phyloP scores from a whole-genome alignment of 345 rosid genomes.

The Garcia nutans region DNA sequence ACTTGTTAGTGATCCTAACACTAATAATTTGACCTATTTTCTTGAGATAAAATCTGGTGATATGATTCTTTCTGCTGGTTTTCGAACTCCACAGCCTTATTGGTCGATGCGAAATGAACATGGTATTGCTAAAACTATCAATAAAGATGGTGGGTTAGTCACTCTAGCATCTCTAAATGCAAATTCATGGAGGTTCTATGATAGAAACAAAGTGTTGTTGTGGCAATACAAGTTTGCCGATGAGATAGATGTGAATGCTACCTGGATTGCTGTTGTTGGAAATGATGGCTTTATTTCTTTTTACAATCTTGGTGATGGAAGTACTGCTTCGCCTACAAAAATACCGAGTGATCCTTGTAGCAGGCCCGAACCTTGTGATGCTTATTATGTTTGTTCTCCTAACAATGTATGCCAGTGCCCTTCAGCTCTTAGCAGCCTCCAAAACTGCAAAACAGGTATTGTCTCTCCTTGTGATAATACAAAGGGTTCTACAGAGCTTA shows the following conservation, averaged over 20 bases:
- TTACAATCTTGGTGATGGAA: constrained; percentile 38
- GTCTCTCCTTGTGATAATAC: constrained; percentile 51
- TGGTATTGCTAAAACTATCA: constrained; percentile 27
- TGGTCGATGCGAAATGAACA: constrained; percentile 69
- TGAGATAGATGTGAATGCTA: constrained; percentile 40
- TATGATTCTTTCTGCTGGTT: constrained; percentile 62
- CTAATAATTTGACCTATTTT: constrained; percentile 53
- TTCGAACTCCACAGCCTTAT: constrained; percentile 62
- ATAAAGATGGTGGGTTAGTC: constrained; percentile 47
- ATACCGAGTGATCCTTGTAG: constrained; percentile 66
- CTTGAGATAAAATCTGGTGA: constrained; percentile 84
- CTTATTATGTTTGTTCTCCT: constrained; percentile 56
- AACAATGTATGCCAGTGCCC: constrained; percentile 62
- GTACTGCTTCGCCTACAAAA: constrained; percentile 37
- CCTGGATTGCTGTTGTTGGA: constrained; percentile 77
- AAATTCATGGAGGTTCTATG: constrained; percentile 85
- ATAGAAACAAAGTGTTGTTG: constrained; percentile 40
- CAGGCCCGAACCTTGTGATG: constrained; percentile 66
- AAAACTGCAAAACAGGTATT: constrained; percentile 54
- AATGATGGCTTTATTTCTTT: constrained; percentile 64
- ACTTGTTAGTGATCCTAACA: constrained; percentile 51
- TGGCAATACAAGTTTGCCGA: constrained; percentile 55
- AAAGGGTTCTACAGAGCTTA: constrained; percentile 42
- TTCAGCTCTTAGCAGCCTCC: constrained; percentile 34
- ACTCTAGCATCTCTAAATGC: constrained; percentile 44